A percentile compares a stretch with the other conserved stretches of the same genome.
Evolutionary conservation across 257 asterid species (phyloP).

Genomic region (Solanum gandarillasii): DNA sequence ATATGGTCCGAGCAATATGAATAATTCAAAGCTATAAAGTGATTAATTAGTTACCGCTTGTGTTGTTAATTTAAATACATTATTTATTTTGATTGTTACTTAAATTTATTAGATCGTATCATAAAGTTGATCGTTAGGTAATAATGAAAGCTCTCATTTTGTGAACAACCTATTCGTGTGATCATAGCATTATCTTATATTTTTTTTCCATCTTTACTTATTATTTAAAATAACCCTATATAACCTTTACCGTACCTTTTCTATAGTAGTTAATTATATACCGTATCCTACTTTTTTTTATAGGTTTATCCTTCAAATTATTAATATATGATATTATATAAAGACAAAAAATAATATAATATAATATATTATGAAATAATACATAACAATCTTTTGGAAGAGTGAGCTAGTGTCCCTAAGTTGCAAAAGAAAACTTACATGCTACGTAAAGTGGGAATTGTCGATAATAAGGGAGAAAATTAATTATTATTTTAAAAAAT

Average conservation of each 20-base stretch:
- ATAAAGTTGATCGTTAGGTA: too few species aligned
- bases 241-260: not conserved
- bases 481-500: too few species aligned
- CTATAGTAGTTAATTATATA: not conserved
- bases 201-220: not conserved
- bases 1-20: not conserved
- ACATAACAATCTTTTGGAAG: not conserved
- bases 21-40: not conserved
- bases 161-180: not conserved
- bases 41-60: not conserved
- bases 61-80: not conserved
- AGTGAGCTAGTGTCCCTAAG: not conserved
- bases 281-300: too few species aligned
- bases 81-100: not conserved
- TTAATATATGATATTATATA: too few species aligned
- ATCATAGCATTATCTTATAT: not conserved
- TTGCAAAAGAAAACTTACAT: not conserved
- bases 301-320: not conserved
- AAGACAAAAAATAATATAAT: too few species aligned
- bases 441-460: not conserved
- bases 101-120: not conserved
- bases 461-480: not conserved
- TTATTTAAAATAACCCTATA: too few species aligned
- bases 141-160: not conserved
- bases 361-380: too few species aligned